Evolutionary conservation across 371 early-diverging fungal genomes (phyloP), one percentile per base, ranked within the genome.

Genomic region (Haplosporangium sp.): DNA sequence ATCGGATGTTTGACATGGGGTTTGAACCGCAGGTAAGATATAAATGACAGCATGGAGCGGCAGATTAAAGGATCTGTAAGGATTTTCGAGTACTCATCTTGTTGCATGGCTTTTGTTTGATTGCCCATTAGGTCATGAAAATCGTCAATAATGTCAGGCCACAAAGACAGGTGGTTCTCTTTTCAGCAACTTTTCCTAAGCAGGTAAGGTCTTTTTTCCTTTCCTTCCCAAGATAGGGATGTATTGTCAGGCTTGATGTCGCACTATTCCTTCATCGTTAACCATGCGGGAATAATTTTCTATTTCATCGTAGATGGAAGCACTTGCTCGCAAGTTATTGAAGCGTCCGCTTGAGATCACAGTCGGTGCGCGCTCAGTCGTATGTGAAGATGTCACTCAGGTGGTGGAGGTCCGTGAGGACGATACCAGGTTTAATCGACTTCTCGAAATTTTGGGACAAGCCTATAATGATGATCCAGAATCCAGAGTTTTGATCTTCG

Each of bases 1-100:
- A 98, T 83, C 91, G 96, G 71, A 96, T 98, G 93, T 94, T 95
- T 83, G 99, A 99, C 85, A 93, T 98, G 94, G 99, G 99, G 20
- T 99, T 99, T 80, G 98, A 98, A 76, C 98, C 97, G 45, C 99
- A 99, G 83, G 91, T 91, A 81, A 67, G 11, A 36, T 42, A 5
- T 43, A 52, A 37, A 58, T 58, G 43, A 36, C 36, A 48, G 10
- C 29, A 41, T 46, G 46, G 46, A 46, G 5, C 46, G n/a, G 46
- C 10, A 3, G 29, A 29, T 2, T 4, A 29, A 29, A 29, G 29
- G 29, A 29, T 29, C 29, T 29, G 29, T 29, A 29, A 29, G 29
- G 29, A 29, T 2, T 29, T 4, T 29, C 29, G 29, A 29, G 29
- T 29, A 29, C 29, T 29, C 29, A 29, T 29, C 29, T 29, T 29